Evolutionary conservation across 148 eudicot species (phyloP).

Genomic region (Camellia sinensis): DNA sequence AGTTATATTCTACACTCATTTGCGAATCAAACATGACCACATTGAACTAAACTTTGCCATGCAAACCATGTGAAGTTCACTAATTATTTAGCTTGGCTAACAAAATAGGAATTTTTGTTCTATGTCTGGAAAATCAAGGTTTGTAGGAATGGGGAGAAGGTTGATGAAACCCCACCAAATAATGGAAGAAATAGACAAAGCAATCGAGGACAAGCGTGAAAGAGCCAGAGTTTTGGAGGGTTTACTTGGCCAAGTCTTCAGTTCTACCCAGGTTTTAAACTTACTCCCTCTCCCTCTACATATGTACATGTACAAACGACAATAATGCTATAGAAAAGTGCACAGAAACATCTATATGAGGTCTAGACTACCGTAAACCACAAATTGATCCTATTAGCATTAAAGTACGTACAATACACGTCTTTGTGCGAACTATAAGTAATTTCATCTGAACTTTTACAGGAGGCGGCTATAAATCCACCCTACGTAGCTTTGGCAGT

Average conservation of each 20-base stretch:
- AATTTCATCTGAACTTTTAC: constrained; percentile 20
- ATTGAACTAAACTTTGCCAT: no score
- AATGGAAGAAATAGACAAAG: constrained; percentile 60
- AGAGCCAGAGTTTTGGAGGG: constrained; percentile 72
- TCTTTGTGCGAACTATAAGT: no score
- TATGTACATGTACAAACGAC: background rate
- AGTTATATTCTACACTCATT: no score
- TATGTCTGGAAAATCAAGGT: constrained; percentile 26
- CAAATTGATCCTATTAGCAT: no score
- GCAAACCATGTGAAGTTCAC: no score
- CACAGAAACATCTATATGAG: no score
- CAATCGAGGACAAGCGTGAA: constrained; percentile 67
- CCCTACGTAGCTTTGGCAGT: constrained; percentile 91
- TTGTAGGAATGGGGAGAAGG: constrained; percentile 54
- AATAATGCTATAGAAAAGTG: no score
- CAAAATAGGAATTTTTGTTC: background rate
- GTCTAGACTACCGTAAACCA: no score
- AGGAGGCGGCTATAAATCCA: constrained; percentile 92
- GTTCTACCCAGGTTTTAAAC: constrained; percentile 67
- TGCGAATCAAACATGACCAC: no score
- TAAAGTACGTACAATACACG: no score
- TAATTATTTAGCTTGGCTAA: constrained; percentile 1
- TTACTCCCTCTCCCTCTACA: background rate
- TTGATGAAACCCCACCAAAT: constrained; percentile 68
- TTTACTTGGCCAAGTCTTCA: constrained; percentile 68